phyloP scores from a whole-genome alignment of 2,329 filamentous ascomycete genomes.

The Colletotrichum australisinense region DNA sequence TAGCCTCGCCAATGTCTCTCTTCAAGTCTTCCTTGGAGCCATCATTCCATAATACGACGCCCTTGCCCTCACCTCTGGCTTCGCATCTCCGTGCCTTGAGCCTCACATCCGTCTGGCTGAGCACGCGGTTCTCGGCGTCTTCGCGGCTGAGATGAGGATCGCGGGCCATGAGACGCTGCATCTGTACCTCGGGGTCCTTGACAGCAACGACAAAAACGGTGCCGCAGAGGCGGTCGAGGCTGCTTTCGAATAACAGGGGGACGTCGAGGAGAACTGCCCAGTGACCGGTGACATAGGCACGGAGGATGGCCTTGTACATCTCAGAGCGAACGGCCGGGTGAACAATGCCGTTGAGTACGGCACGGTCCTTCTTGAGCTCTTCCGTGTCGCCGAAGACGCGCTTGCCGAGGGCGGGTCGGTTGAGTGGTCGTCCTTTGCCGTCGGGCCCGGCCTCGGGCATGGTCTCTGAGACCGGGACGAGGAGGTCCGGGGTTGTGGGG shows the following conservation, averaged over 20 bases:
- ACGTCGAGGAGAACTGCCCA: slow-evolving; percentile 96
- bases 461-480: slow-evolving; percentile 69
- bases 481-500: slow-evolving; percentile 85
- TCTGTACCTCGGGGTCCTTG: slow-evolving; percentile 82
- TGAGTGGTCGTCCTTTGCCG: slow-evolving; percentile 79
- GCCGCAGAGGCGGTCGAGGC: slow-evolving; percentile 87
- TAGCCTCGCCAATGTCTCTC: slow-evolving; percentile 72
- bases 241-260: slow-evolving; percentile 89
- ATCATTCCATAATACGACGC: slow-evolving; percentile 94
- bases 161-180: slow-evolving; percentile 78
- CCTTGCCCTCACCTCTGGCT: slow-evolving; percentile 71
- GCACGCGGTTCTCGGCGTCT: slow-evolving; percentile 88
- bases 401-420: slow-evolving; percentile 85
- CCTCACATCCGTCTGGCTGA: slow-evolving; percentile 86
- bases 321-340: slow-evolving; percentile 89
- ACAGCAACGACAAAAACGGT: slow-evolving; percentile 90
- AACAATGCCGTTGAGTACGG: slow-evolving; percentile 87
- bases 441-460: slow-evolving; percentile 65
- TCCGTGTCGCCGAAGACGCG: slow-evolving; percentile 86
- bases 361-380: slow-evolving; percentile 77
- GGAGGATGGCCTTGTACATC: slow-evolving; percentile 81
- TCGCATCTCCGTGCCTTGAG: slow-evolving; percentile 84
- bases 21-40: slow-evolving; percentile 76
- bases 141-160: slow-evolving; percentile 84
- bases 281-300: slow-evolving; percentile 77